A percentile compares a stretch with the other conserved stretches of the same genome.
Evolutionary conservation across 371 early-diverging fungal species (phyloP).

Genomic region (Circinella minor): DNA sequence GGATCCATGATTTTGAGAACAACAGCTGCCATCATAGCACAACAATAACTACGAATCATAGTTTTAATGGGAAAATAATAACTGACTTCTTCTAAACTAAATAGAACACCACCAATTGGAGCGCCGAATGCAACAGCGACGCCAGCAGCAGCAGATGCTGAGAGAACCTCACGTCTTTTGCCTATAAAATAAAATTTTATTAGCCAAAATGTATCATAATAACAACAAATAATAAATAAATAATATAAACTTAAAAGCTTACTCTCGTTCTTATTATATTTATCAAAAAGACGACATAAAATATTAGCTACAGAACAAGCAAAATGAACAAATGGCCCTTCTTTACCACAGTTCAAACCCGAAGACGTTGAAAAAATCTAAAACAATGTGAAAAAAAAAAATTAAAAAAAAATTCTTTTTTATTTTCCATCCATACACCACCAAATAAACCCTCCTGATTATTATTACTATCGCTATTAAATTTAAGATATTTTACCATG

Average conservation of each 20-base stretch:
- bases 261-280: constrained; percentile 86
- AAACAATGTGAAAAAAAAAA: constrained; percentile 5
- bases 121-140: constrained; percentile 96
- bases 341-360: constrained; percentile 88
- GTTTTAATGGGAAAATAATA: constrained; percentile 92
- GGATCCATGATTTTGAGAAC: constrained; percentile 87
- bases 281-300: constrained; percentile 76
- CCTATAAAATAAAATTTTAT: constrained; percentile 21
- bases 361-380: constrained; percentile 79
- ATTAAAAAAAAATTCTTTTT: constrained; percentile 33
- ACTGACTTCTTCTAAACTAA: constrained; percentile 86
- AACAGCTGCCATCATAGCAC: constrained; percentile 86
- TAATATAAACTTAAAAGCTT: constrained; percentile 15
- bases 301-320: constrained; percentile 91
- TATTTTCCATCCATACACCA: constrained; percentile 23
- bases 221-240: background rate
- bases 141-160: constrained; percentile 90
- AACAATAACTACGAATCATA: constrained; percentile 90
- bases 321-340: constrained; percentile 96
- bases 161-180: constrained; percentile 84
- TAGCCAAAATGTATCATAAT: background rate
- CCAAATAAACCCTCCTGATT: too few relatives aligned
- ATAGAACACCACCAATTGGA: constrained; percentile 90
- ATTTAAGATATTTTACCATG: constrained; percentile 49
- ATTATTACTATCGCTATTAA: too few relatives aligned